Conservation (phyloP, 306 rosid species). For the Vicia faba region DNA sequence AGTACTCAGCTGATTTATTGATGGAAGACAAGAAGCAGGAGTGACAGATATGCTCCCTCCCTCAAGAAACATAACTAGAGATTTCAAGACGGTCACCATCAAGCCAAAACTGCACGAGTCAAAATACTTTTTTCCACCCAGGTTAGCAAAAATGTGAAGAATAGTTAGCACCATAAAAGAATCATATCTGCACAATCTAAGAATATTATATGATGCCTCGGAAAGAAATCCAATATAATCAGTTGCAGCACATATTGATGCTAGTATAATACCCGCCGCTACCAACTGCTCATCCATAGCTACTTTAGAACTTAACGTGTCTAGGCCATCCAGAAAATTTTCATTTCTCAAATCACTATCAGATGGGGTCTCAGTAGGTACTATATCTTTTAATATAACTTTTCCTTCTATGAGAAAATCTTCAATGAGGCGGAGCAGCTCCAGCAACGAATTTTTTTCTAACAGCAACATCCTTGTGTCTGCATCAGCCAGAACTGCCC, state of each 20-base stretch:
- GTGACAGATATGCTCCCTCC: conserved; percentile 36
- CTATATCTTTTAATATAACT: conserved; percentile 35
- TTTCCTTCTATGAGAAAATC: conserved; percentile 60
- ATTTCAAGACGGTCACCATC: conserved; percentile 54
- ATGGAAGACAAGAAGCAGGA: conserved; percentile 44
- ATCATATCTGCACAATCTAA: conserved; percentile 46
- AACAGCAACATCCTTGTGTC: conserved; percentile 47
- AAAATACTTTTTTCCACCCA: conserved; percentile 62
- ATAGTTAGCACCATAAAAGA: conserved; percentile 51
- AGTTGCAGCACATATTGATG: conserved; percentile 64
- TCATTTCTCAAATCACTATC: conserved; percentile 38
- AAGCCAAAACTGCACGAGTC: conserved; percentile 38
- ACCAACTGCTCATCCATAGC: conserved; percentile 64
- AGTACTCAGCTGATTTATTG: conserved; percentile 40
- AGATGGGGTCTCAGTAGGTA: conserved; percentile 27
- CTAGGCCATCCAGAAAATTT: conserved; percentile 41
- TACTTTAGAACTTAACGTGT: conserved; percentile 34
- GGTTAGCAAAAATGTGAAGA: conserved; percentile 71
- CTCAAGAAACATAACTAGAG: conserved; percentile 65
- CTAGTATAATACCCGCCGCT: conserved; percentile 69
- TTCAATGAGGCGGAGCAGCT: conserved; percentile 58
- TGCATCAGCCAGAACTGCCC: conserved; percentile 60
- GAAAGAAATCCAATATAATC: conserved; percentile 54
- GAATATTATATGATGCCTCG: conserved; percentile 64
- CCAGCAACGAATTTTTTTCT: conserved; percentile 51